Base-by-base conservation (phyloP, 1,139 yeast species). In the Pichia sp. region DNA sequence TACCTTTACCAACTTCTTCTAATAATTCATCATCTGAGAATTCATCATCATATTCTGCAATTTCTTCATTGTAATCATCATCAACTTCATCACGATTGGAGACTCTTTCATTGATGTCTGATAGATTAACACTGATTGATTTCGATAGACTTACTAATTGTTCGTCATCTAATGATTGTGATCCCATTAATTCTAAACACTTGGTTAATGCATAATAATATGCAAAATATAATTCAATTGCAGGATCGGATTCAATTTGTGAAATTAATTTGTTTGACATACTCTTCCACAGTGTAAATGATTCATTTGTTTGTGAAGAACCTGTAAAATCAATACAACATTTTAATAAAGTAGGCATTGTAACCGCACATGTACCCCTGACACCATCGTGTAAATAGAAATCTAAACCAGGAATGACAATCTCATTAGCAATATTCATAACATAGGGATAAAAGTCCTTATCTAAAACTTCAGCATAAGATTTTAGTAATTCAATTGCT, bases 361-460 rank as follows among this genome's bases (percentile, higher is more conserved):
- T 77, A 53, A 83, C 77, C 5, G 96, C 90, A 44, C 96, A 90
- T 23, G 95, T 80, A 26, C 87, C 88, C 60, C 98, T 80, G 11
- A 92, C 97, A 32, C 95, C 96, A 64, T 89, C 97, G 64, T 89
- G 97, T 61, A 90, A 77, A 63, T 87, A 89, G 63, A 90, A 94
- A 62, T 84, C 92, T 52, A 92, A 73, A 1, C 96, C 89, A 8
- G 97, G 97, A 34, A 89, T 71, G 23, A 90, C 85, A 56, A 92
- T 82, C 38, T 86, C 94, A 46, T 73, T 76, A 46, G 88, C 79
- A 52, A 90, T 79, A 60, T 86, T 94, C 46, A 77, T 77, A 20
- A 87, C 94, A 72, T 87, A 92, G 5, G 88, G 89, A 57, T 77
- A 84, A 66, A 94, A 92, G 50, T 79, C 84, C 34, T 77, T 92